These are phyloP conservation scores for Ganoderma sp. DNA, from an alignment of 1,284 basidiomycete genomes.

Conservation along the genomic window DNA sequence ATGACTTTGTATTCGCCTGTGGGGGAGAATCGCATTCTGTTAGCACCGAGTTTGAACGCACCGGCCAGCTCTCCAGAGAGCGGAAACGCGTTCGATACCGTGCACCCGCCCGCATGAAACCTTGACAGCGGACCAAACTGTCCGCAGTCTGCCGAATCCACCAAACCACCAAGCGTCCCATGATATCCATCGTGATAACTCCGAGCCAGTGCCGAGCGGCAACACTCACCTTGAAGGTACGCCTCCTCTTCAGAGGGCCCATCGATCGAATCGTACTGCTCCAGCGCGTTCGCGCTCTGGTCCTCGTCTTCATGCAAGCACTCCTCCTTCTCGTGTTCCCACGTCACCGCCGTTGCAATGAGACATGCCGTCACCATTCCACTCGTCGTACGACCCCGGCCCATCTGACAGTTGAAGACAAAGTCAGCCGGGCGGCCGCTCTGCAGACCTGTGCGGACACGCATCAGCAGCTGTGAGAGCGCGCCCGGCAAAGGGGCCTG, in stretches of 20 bases:
- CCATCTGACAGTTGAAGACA: constrained; percentile 89
- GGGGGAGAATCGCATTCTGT: not conserved
- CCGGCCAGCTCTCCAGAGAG: not conserved
- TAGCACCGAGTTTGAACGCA: not conserved
- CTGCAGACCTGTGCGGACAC: constrained; percentile 62
- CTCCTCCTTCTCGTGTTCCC: constrained; percentile 52
- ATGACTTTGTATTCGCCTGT: constrained; percentile 97
- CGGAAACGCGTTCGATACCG: not conserved
- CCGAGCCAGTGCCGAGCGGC: not conserved
- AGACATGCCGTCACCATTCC: constrained; percentile 93
- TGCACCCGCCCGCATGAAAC: not conserved
- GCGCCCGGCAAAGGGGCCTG: constrained; percentile 92
- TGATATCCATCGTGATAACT: not conserved
- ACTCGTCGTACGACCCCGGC: constrained; percentile 84
- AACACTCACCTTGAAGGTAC: constrained; percentile 76
- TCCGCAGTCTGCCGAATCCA: not conserved
- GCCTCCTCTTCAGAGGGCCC: constrained; percentile 85
- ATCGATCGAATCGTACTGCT: constrained; percentile 70
- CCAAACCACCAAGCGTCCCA: not conserved
- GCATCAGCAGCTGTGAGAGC: constrained; percentile 77
- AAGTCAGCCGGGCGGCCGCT: constrained; percentile 76
- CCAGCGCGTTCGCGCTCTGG: constrained; percentile 42
- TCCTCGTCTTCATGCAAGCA: constrained; percentile 43
- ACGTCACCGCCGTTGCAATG: constrained; percentile 79
- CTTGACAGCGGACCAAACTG: not conserved